Conservation (phyloP, 768 basidiomycete species). For the Rhizopogon vulgaris region DNA sequence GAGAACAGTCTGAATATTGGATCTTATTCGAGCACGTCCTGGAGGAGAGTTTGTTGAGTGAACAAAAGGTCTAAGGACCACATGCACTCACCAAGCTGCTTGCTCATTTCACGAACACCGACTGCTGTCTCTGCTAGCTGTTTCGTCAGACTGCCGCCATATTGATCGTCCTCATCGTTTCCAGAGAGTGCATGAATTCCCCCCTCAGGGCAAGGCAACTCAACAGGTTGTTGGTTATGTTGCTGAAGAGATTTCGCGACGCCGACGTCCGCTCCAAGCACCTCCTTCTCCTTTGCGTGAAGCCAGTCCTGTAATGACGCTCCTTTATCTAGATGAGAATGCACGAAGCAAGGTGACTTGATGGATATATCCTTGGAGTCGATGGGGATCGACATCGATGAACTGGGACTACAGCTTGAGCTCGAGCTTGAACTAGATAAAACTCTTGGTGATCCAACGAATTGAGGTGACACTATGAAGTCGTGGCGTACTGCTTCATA, state of each 20-base stretch:
- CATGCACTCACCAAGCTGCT: constrained; percentile 74
- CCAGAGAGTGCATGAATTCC: constrained; percentile 11
- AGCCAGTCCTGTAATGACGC: constrained; percentile 77
- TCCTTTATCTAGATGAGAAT: constrained; percentile 83
- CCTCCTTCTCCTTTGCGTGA: constrained; percentile 27
- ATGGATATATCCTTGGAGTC: constrained; percentile 14
- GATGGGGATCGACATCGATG: constrained; percentile 22
- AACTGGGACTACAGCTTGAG: constrained; percentile 11
- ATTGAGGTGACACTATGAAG: constrained; percentile 10
- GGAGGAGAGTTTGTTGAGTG: constrained; percentile 7
- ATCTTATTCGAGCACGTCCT: constrained; percentile 90
- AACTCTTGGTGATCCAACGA: constrained; percentile 7
- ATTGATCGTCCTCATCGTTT: constrained; percentile 58
- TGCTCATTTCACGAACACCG: constrained; percentile 97
- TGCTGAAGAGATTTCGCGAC: constrained; percentile 45
- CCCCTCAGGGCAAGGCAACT: constrained; percentile 12
- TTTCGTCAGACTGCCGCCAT: constrained; percentile 74
- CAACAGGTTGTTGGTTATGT: constrained; percentile 11
- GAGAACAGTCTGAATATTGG: constrained; percentile 87
- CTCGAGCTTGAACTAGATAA: constrained; percentile 22
- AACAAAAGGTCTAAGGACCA: not conserved
- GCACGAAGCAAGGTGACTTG: constrained; percentile 86
- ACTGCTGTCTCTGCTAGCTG: constrained; percentile 96
- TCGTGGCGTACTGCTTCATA: constrained; percentile 10
- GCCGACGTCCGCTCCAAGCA: constrained; percentile 33